Evolutionary conservation across 768 basidiomycete species (phyloP).

Genomic region (Mycena crocata): DNA sequence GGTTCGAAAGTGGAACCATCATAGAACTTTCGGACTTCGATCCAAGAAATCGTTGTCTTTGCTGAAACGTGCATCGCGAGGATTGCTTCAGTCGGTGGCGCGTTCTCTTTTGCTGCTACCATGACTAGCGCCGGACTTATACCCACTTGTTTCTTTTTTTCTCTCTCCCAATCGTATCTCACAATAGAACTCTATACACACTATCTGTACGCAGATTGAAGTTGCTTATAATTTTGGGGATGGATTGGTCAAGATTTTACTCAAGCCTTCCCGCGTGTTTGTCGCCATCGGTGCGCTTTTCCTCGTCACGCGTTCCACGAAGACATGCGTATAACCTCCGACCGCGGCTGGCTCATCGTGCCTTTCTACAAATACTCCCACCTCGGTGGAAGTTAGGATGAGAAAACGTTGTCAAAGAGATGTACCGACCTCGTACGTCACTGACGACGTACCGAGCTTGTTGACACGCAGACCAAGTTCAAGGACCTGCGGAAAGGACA

Average conservation of each 20-base stretch:
- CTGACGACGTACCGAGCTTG: slow-evolving; percentile 79
- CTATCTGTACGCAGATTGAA: no score
- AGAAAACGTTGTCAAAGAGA: no score
- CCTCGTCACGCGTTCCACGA: slow-evolving; percentile 71
- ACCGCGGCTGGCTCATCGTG: slow-evolving; percentile 55
- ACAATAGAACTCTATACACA: not conserved
- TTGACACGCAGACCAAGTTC: slow-evolving; percentile 77
- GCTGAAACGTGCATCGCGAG: slow-evolving; percentile 11
- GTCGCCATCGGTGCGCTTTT: slow-evolving; percentile 63
- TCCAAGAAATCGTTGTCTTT: slow-evolving; percentile 12
- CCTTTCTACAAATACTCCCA: slow-evolving; percentile 76
- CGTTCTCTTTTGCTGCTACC: slow-evolving; percentile 9
- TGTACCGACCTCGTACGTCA: slow-evolving; percentile 83
- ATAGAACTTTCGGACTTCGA: slow-evolving; percentile 56
- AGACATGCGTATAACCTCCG: slow-evolving; percentile 85
- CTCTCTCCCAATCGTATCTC: not conserved
- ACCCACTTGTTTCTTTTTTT: not conserved
- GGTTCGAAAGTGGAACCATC: slow-evolving; percentile 63
- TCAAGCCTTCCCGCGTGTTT: slow-evolving; percentile 59
- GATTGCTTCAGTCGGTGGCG: slow-evolving; percentile 2
- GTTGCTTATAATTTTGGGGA: slow-evolving; percentile 36
- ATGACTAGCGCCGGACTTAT: not conserved
- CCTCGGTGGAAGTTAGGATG: no score
- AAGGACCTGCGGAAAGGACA: slow-evolving; percentile 79
- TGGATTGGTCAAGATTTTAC: slow-evolving; percentile 44